Conservation (phyloP, 306 rosid genomes). For the Medicago lupulina region DNA sequence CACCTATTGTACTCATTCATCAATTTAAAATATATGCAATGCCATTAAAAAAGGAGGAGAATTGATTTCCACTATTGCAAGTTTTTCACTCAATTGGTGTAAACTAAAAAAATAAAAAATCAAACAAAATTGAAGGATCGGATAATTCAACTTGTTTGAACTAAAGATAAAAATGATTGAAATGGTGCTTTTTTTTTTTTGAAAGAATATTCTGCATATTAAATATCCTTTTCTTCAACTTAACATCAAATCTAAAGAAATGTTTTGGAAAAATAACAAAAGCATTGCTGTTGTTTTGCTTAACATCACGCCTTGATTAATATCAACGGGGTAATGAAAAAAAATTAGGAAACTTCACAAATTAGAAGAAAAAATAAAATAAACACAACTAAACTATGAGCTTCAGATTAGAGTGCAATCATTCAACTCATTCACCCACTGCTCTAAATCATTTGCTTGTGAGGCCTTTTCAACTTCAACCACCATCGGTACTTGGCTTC, state of each 20-base stretch:
- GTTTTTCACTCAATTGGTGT: too few species aligned
- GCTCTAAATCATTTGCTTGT: neutral
- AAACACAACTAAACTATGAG: neutral
- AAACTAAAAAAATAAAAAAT: too few species aligned
- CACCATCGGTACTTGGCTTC: neutral
- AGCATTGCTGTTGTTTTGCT: neutral
- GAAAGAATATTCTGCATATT: neutral
- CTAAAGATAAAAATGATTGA: too few species aligned
- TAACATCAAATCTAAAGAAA: neutral
- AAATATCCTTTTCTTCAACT: neutral
- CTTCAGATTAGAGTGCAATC: slow-evolving; percentile 17
- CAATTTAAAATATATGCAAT: too few species aligned
- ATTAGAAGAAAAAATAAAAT: neutral
- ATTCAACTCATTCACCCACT: slow-evolving; percentile 32
- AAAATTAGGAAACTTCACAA: slow-evolving; percentile 16
- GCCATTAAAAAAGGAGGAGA: too few species aligned
- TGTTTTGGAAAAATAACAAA: slow-evolving; percentile 1
- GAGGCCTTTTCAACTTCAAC: neutral
- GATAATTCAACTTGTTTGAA: too few species aligned
- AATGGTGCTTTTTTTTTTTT: neutral
- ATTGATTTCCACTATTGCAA: too few species aligned
- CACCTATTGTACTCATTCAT: too few species aligned
- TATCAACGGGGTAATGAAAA: slow-evolving; percentile 30
- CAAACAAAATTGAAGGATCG: too few species aligned
- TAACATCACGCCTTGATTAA: slow-evolving; percentile 24